A percentile compares a stretch with the other conserved stretches of the same genome.
Conservation (phyloP, 805 yeast genomes). For the Candida patagonica region DNA sequence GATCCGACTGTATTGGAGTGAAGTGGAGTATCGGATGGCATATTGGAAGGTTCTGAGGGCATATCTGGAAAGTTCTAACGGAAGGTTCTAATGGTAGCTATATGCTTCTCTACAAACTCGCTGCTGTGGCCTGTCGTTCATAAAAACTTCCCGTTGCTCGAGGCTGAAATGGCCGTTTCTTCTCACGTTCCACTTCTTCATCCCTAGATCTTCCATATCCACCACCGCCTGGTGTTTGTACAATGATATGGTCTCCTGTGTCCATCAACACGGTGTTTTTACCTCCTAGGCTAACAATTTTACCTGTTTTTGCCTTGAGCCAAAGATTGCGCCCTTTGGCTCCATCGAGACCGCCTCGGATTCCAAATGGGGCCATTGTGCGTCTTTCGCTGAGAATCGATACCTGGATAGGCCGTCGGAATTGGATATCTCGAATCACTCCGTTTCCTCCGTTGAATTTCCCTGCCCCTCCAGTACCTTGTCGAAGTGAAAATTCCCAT, state of each 20-base stretch:
- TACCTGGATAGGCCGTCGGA: conserved; percentile 59
- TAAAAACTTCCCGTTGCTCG: conserved; percentile 15
- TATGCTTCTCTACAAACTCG: conserved; percentile 1
- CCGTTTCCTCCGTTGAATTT: conserved; percentile 74
- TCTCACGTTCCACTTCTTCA: not conserved
- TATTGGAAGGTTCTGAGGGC: no score
- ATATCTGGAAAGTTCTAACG: no score
- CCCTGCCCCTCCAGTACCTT: conserved; percentile 76
- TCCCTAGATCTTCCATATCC: conserved; percentile 47
- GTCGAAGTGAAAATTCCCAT: conserved; percentile 60
- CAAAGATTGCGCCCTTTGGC: conserved; percentile 54
- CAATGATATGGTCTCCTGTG: conserved; percentile 57
- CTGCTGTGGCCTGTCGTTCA: conserved; percentile 7
- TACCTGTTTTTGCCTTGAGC: conserved; percentile 28
- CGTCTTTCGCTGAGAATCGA: conserved; percentile 84
- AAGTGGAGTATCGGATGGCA: no score
- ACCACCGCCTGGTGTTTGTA: conserved; percentile 81
- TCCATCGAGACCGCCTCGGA: conserved; percentile 76
- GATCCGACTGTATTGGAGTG: conserved; percentile 27
- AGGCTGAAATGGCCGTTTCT: conserved; percentile 7
- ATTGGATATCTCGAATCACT: conserved; percentile 75
- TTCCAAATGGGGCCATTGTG: conserved; percentile 75
- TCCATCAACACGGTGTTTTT: conserved; percentile 50
- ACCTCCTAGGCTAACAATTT: conserved; percentile 47
- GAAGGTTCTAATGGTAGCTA: not conserved